phyloP scores from a whole-genome alignment of 202 grass and related monocot genomes.

The Schoenoplectus tabernaemontani region DNA sequence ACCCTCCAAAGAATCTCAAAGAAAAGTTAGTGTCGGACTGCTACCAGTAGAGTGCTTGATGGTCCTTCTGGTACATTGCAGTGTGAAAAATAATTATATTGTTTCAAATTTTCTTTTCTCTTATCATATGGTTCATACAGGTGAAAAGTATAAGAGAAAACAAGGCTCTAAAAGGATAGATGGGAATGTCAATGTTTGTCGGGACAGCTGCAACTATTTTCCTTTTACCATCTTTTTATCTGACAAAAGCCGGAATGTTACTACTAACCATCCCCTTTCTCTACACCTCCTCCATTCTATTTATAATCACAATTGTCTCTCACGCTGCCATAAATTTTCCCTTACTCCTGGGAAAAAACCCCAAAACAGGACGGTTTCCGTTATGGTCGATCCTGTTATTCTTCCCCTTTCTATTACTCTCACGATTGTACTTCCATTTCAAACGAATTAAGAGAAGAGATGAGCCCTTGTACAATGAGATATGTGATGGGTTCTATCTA shows the following conservation, averaged over 20 bases:
- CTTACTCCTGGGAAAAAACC: slow-evolving; percentile 71
- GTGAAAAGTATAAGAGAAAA: slow-evolving; percentile 1
- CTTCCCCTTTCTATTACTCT: slow-evolving; percentile 56
- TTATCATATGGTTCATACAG: background rate
- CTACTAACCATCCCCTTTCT: slow-evolving; percentile 35
- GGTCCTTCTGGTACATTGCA: background rate
- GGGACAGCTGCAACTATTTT: slow-evolving; percentile 37
- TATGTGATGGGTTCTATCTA: slow-evolving; percentile 50
- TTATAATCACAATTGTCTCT: slow-evolving; percentile 45
- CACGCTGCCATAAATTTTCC: slow-evolving; percentile 60
- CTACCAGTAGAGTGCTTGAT: background rate
- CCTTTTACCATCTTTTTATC: slow-evolving; percentile 35
- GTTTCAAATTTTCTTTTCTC: background rate
- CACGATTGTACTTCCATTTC: slow-evolving; percentile 41
- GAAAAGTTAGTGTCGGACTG: background rate
- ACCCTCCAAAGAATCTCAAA: background rate
- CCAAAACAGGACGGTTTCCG: slow-evolving; percentile 44
- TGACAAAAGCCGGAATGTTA: slow-evolving; percentile 31
- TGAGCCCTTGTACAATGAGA: slow-evolving; percentile 51
- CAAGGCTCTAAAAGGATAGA: slow-evolving; percentile 19
- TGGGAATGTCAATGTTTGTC: slow-evolving; percentile 75
- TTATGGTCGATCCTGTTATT: slow-evolving; percentile 64
- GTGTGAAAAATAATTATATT: background rate
- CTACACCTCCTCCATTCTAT: slow-evolving; percentile 37
- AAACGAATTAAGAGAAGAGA: slow-evolving; percentile 60